phyloP scores from a whole-genome alignment of 441 rosid species.

The Adansonia grandidieri region DNA sequence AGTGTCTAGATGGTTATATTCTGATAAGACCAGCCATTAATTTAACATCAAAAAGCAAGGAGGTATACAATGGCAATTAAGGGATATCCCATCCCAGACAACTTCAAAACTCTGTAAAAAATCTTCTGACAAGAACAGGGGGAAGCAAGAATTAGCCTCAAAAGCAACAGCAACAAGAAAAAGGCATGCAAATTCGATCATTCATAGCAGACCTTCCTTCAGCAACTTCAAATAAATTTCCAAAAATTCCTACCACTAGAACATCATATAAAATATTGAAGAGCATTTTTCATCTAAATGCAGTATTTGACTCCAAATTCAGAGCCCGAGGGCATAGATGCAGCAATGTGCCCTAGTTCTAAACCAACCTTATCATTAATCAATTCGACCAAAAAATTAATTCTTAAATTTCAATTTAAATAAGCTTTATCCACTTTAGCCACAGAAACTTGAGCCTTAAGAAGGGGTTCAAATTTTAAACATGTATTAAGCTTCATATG shows the following conservation, averaged over 20 bases:
- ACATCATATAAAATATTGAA: neutral
- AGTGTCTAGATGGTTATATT: neutral
- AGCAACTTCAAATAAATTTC: neutral
- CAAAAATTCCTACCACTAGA: neutral
- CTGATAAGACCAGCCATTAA: constrained; percentile 2
- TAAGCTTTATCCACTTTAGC: neutral
- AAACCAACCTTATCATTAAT: neutral
- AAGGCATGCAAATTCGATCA: neutral
- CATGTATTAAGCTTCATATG: neutral
- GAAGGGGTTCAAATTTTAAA: neutral
- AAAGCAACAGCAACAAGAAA: constrained; percentile 11
- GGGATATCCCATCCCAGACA: neutral
- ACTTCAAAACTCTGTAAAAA: neutral
- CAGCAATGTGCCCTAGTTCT: neutral
- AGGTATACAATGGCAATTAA: neutral
- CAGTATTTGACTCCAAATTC: neutral
- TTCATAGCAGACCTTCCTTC: neutral
- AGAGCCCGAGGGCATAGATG: neutral
- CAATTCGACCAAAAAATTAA: neutral
- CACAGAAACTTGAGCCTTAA: constrained; percentile 7
- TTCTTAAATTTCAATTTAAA: neutral
- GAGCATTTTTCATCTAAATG: constrained; percentile 1
- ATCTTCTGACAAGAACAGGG: neutral
- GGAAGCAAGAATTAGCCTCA: neutral
- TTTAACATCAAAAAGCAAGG: constrained; percentile 7